Percentiles rank a stretch among this genome's conserved stretches.
Conservation (phyloP, 345 rosid species). For the Hypericum perforatum region DNA sequence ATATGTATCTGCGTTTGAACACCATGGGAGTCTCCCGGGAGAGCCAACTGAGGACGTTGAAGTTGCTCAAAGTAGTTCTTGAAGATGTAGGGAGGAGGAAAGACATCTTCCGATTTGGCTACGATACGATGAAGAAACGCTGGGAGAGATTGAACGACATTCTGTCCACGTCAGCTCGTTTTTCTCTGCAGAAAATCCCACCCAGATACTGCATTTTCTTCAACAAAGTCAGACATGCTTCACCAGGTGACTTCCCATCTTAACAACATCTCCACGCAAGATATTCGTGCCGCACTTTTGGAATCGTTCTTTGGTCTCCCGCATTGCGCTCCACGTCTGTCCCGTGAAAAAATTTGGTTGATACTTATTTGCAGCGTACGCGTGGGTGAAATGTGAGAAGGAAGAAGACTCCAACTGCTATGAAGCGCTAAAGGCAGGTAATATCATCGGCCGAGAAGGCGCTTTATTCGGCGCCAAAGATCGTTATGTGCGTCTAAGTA, state of each 20-base stretch:
- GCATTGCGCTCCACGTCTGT: background rate
- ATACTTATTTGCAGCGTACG: constrained; percentile 38
- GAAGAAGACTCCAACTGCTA: constrained; percentile 37
- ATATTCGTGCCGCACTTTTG: too few species aligned
- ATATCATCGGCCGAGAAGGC: constrained; percentile 43
- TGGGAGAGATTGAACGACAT: constrained; percentile 28
- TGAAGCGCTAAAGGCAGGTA: constrained; percentile 34
- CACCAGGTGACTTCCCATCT: constrained; percentile 25
- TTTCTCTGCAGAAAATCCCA: constrained; percentile 33
- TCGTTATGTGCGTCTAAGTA: constrained; percentile 41
- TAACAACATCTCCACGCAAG: too few species aligned
- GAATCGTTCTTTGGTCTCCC: too few species aligned
- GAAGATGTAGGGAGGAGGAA: constrained; percentile 14
- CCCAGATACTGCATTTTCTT: constrained; percentile 38
- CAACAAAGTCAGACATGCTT: constrained; percentile 23
- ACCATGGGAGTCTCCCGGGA: constrained; percentile 53
- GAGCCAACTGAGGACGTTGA: constrained; percentile 40
- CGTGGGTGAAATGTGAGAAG: constrained; percentile 58
- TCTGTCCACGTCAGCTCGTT: constrained; percentile 37
- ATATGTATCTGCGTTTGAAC: background rate
- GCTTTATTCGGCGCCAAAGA: constrained; percentile 20
- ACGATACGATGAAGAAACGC: constrained; percentile 34
- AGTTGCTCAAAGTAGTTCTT: constrained; percentile 40
- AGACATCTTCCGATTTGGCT: constrained; percentile 36
- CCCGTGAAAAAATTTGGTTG: background rate